Evolutionary conservation across 176 grass and related monocot species (phyloP).

Genomic region (Coix lacrymajobi): DNA sequence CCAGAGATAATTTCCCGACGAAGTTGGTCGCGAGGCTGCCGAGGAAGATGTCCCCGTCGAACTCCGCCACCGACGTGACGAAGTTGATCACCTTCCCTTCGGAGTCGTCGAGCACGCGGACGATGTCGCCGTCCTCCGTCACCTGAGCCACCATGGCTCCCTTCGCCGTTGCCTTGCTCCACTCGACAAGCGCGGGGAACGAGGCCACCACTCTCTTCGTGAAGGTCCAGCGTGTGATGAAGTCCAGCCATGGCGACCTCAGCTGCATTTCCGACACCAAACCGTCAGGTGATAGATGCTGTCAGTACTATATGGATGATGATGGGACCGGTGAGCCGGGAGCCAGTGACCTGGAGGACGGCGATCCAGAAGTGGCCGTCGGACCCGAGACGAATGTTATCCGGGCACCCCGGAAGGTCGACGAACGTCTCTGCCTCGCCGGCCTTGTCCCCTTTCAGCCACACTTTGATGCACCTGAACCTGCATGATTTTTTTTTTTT

Average conservation of each 20-base stretch:
- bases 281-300: not conserved
- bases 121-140: slow-evolving; percentile 42
- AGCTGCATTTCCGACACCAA: not conserved
- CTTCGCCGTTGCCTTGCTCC: not conserved
- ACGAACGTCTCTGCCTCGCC: slow-evolving; percentile 56
- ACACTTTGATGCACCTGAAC: slow-evolving; percentile 52
- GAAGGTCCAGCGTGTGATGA: slow-evolving; percentile 30
- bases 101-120: slow-evolving; percentile 45
- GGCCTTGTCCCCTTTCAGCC: slow-evolving; percentile 58
- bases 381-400: slow-evolving; percentile 64
- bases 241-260: slow-evolving; percentile 36
- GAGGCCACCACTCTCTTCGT: slow-evolving; percentile 38
- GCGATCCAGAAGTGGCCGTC: slow-evolving; percentile 89
- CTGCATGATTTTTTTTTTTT: slow-evolving; percentile 5
- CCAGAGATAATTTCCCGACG: slow-evolving; percentile 51
- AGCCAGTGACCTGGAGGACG: slow-evolving; percentile 36
- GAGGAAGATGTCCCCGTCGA: slow-evolving; percentile 50
- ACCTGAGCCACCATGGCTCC: slow-evolving; percentile 63
- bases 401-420: slow-evolving; percentile 60
- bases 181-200: slow-evolving; percentile 30
- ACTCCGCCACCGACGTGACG: slow-evolving; percentile 61
- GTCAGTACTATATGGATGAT: not conserved
- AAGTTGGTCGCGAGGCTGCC: slow-evolving; percentile 54
- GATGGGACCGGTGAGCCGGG: not conserved
- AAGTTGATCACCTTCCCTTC: slow-evolving; percentile 53